A percentile compares a stretch with the other conserved stretches of the same genome.
These are phyloP conservation scores for Phytophthora vignae DNA, from an alignment of 352 stramenopile species.

Conservation along the genomic window DNA sequence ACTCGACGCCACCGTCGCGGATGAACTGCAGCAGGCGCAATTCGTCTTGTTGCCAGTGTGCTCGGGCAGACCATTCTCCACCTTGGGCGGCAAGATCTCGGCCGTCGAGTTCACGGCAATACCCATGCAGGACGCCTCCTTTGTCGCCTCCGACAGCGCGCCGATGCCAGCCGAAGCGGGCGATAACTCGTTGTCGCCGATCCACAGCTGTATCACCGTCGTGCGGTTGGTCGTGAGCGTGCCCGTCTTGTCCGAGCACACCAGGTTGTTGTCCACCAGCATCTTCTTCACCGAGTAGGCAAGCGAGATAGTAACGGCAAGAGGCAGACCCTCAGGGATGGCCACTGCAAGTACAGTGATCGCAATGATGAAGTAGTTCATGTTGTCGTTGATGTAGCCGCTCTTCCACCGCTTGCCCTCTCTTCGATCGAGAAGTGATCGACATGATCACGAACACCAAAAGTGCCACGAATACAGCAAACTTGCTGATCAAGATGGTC, in stretches of 20 bases:
- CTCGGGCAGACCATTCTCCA: slow-evolving; percentile 55
- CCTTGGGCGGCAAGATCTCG: slow-evolving; percentile 62
- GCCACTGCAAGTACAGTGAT: slow-evolving; percentile 93
- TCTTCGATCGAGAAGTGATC: slow-evolving; percentile 49
- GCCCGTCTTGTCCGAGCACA: slow-evolving; percentile 95
- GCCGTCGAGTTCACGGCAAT: slow-evolving; percentile 70
- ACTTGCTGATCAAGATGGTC: too few relatives aligned
- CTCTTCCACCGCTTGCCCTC: slow-evolving; percentile 42
- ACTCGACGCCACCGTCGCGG: slow-evolving; percentile 57
- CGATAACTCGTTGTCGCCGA: slow-evolving; percentile 62
- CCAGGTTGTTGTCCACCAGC: neutral
- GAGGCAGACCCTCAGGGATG: slow-evolving; percentile 96
- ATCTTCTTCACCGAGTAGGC: slow-evolving; percentile 3
- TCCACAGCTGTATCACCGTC: slow-evolving; percentile 91
- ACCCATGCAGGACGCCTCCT: slow-evolving; percentile 49
- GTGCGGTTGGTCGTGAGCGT: slow-evolving; percentile 98
- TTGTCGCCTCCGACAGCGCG: slow-evolving; percentile 42
- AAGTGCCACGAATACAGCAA: slow-evolving; percentile 42
- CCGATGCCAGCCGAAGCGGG: slow-evolving; percentile 35
- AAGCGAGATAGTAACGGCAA: slow-evolving; percentile 93
- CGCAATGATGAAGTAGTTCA: slow-evolving; percentile 76
- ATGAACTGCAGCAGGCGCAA: slow-evolving; percentile 67
- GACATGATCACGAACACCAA: slow-evolving; percentile 72
- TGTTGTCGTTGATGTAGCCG: slow-evolving; percentile 45
- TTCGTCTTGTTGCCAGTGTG: slow-evolving; percentile 80